phyloP scores from a whole-genome alignment of 129 eudicot genomes.

The Chrysanthemum seticuspe region DNA sequence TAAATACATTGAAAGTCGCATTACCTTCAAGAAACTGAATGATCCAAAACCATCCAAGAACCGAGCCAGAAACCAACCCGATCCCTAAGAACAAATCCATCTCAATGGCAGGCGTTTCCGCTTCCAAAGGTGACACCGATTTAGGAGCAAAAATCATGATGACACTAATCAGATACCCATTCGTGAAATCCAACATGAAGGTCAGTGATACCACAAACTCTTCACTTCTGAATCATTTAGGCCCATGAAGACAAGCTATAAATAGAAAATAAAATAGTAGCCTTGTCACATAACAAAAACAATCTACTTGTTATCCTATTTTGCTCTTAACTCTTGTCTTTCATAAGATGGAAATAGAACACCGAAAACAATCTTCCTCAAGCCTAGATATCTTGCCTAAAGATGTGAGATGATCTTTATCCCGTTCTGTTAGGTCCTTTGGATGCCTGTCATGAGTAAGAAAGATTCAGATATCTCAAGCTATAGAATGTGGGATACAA shows the following conservation, averaged over 20 bases:
- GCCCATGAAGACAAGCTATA: background rate
- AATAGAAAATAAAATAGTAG: slow-evolving; percentile 56
- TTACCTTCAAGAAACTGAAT: background rate
- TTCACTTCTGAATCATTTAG: too few relatives aligned
- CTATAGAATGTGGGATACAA: too few relatives aligned
- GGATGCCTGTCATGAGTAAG: too few relatives aligned
- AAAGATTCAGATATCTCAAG: too few relatives aligned
- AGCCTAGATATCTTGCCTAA: background rate
- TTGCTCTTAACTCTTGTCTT: background rate
- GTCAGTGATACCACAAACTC: too few relatives aligned
- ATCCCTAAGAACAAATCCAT: too few relatives aligned
- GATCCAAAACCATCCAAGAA: background rate
- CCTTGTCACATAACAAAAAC: slow-evolving; percentile 36
- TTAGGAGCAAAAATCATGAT: too few relatives aligned
- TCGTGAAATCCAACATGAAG: too few relatives aligned
- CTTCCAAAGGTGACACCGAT: too few relatives aligned
- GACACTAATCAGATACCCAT: too few relatives aligned
- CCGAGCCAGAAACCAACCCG: background rate
- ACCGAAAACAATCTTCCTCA: background rate
- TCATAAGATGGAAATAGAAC: background rate
- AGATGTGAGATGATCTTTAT: background rate
- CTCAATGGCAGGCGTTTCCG: too few relatives aligned
- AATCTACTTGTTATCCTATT: background rate
- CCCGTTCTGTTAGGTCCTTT: too few relatives aligned
- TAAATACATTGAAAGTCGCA: background rate